These are phyloP conservation scores for Hirsutella rhossiliensis DNA, from an alignment of 2,329 filamentous ascomycete species.

Conservation along the genomic window DNA sequence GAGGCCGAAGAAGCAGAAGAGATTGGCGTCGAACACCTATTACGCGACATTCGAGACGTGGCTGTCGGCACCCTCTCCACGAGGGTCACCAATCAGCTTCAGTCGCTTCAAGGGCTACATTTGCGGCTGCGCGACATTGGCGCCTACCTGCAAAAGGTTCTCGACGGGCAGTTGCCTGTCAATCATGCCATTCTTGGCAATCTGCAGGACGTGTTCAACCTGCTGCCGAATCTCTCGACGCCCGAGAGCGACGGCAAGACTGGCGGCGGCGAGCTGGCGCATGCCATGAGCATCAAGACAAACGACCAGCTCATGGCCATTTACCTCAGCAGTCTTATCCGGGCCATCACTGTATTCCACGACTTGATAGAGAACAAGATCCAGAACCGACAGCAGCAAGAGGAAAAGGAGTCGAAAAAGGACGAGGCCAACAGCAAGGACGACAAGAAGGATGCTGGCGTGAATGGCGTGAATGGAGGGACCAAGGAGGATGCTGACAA, in stretches of 20 bases:
- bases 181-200: conserved; percentile 97
- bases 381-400: conserved; percentile 92
- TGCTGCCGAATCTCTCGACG: conserved; percentile 88
- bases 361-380: conserved; percentile 99
- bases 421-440: conserved; percentile 50
- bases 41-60: conserved; percentile 95
- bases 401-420: conserved; percentile 86
- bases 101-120: conserved; percentile 93
- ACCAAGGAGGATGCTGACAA: conserved; percentile 39
- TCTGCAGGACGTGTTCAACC: conserved; percentile 98
- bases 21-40: conserved; percentile 94
- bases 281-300: conserved; percentile 97
- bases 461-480: conserved; percentile 26
- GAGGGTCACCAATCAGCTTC: conserved; percentile 92
- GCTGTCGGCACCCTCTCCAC: conserved; percentile 94
- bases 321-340: conserved; percentile 91
- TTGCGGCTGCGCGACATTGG: conserved; percentile 91
- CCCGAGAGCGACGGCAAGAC: conserved; percentile 55
- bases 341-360: conserved; percentile 97
- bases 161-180: conserved; percentile 82
- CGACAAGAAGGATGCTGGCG: conserved; percentile 41
- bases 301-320: conserved; percentile 99
- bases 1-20: conserved; percentile 98
- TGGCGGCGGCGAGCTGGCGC: conserved; percentile 74
- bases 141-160: conserved; percentile 88